phyloP scores from a whole-genome alignment of 2,329 filamentous ascomycete species.

The Pseudogymnoascus sp. region DNA sequence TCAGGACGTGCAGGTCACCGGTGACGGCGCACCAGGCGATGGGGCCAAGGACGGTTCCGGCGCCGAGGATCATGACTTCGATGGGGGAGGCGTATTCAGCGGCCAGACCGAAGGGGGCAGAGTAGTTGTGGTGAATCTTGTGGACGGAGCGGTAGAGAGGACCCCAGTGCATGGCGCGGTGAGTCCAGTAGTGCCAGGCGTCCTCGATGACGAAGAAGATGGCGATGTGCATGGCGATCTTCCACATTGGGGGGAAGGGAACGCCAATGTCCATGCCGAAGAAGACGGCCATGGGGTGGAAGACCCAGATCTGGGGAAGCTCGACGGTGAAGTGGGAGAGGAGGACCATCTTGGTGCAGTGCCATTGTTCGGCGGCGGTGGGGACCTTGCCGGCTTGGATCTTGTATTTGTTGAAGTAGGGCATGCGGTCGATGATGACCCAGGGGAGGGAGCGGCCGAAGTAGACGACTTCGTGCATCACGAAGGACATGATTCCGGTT shows the following conservation, averaged over 20 bases:
- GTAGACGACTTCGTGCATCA: constrained; percentile 90
- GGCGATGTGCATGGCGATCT: constrained; percentile 83
- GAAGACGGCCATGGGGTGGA: constrained; percentile 92
- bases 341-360: constrained; percentile 87
- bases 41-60: constrained; percentile 75
- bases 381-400: constrained; percentile 83
- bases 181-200: constrained; percentile 96
- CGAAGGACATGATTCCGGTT: constrained; percentile 94
- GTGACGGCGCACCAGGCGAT: constrained; percentile 78
- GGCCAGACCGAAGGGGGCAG: constrained; percentile 89
- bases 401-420: constrained; percentile 88
- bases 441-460: constrained; percentile 84
- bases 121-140: constrained; percentile 99
- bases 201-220: constrained; percentile 96
- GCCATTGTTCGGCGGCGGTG: constrained; percentile 86
- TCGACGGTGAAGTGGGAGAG: constrained; percentile 96
- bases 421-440: constrained; percentile 83
- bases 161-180: constrained; percentile 87
- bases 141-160: constrained; percentile 94
- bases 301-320: constrained; percentile 97
- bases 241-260: constrained; percentile 78
- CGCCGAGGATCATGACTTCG: constrained; percentile 88
- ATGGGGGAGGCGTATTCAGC: constrained; percentile 97
- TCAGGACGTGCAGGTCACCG: constrained; percentile 83
- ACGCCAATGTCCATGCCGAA: constrained; percentile 82